Evolutionary conservation across 352 stramenopile species (phyloP), one percentile per base, ranked within the genome.

Genomic region (Phytophthora lateralis): DNA sequence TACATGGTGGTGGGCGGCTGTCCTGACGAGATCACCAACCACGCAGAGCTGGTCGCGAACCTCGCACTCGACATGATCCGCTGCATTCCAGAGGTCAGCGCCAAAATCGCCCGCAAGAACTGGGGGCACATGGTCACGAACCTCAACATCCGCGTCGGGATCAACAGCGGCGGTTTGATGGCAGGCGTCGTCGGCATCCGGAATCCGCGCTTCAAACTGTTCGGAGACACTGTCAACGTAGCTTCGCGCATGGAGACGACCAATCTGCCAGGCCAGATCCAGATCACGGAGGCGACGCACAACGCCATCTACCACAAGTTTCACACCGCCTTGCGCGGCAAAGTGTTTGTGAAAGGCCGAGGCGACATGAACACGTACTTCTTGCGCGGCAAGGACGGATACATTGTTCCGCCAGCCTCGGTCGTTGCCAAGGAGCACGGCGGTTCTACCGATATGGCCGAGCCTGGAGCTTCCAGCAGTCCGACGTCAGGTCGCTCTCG

Each of bases 1-100:
- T 97, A 97, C 68, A 95, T 97, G 87, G 89, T 94, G 11, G 85
- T 93, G 1, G 81, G 82, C 11, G 88, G 89, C 0, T 96, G 85
- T 35, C 88, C 89, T 6, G 75, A 93, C 27, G 71, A 76, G 32
- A 86, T 80, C 7, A 41, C 26, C 12, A 90, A 90, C 32, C 88
- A 97, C 67, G 85, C 85, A 5, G 86, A 95, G 48, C 62, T 91
- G 14, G 80, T 94, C 0, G 88, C 87, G 1, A 90, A 95, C 49
- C 65, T 96, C 7, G 89, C 87, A 38, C 71, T 95, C 11, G 76
- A 89, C 51, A 91, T 91, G 80, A 87, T 91, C 41, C 69, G 70
- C 9, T 91, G 84, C 45, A 89, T 96, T 64, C 86, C 88, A 1
- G 83, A 94, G 12, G 69, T 95, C 26, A 84, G 80, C 43, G 38